Conservation (phyloP, 2,329 filamentous ascomycete species). For the Emmonsiellopsis sp. region DNA sequence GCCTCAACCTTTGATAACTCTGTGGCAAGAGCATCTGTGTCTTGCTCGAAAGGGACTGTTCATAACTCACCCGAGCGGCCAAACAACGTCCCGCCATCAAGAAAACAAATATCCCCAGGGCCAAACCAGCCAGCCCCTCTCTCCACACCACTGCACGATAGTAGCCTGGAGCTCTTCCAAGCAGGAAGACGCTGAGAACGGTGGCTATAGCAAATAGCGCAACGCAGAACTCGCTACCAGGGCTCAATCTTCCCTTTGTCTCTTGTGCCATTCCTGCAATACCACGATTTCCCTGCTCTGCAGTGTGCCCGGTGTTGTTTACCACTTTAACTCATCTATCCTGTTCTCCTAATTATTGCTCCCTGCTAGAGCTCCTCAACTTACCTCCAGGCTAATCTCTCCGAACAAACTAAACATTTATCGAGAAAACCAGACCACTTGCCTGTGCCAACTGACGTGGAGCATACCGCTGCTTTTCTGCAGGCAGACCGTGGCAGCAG, state of each 20-base stretch:
- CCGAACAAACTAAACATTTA: not conserved
- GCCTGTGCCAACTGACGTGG: constrained; percentile 3
- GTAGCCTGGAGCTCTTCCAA: not conserved
- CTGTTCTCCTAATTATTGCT: not conserved
- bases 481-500: constrained; percentile 5
- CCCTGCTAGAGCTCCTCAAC: not conserved
- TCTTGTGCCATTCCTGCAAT: not conserved
- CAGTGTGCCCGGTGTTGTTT: not conserved
- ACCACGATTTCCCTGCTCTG: too few species aligned
- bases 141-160: not conserved
- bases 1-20: not conserved
- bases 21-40: not conserved
- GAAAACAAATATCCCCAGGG: not conserved
- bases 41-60: not conserved
- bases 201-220: not conserved
- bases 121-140: not conserved
- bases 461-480: not conserved
- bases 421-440: not conserved
- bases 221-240: not conserved
- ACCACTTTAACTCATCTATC: not conserved
- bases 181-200: not conserved
- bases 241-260: not conserved
- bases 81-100: not conserved
- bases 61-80: not conserved
- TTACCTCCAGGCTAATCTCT: not conserved